Evolutionary conservation across 2,329 filamentous ascomycete species (phyloP).

Genomic region (Diaporthe aspalathi): DNA sequence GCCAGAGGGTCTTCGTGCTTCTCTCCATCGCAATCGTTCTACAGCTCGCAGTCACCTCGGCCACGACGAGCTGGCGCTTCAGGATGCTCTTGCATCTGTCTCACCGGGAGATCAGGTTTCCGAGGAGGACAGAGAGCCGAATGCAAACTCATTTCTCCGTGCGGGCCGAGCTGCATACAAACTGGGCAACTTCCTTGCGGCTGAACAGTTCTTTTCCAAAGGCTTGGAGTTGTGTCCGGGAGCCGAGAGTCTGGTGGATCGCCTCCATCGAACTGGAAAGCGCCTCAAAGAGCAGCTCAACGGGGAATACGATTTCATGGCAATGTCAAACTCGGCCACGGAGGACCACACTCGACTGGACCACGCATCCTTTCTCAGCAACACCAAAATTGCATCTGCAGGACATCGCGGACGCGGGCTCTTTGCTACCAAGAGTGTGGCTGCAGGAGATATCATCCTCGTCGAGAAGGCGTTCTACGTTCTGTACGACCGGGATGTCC

Average conservation of each 20-base stretch:
- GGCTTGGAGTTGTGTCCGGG: background rate
- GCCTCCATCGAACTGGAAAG: background rate
- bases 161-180: slow-evolving; percentile 13
- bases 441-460: slow-evolving; percentile 54
- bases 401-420: slow-evolving; percentile 53
- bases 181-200: background rate
- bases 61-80: background rate
- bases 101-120: background rate
- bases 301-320: slow-evolving; percentile 47
- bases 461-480: slow-evolving; percentile 52
- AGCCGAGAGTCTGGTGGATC: background rate
- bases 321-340: slow-evolving; percentile 43
- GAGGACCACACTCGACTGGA: slow-evolving; percentile 45
- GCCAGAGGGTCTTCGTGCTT: slow-evolving; percentile 4
- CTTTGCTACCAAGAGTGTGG: slow-evolving; percentile 53
- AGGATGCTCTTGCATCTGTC: slow-evolving; percentile 11
- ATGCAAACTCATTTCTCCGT: background rate
- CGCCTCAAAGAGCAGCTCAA: slow-evolving; percentile 43
- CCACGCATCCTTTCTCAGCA: slow-evolving; percentile 49
- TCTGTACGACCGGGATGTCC: background rate
- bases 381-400: slow-evolving; percentile 49
- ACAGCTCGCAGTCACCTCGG: slow-evolving; percentile 6
- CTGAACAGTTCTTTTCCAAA: background rate
- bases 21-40: slow-evolving; percentile 8
- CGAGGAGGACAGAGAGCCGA: background rate